Evolutionary conservation across 1,284 basidiomycete species (phyloP).

Genomic region (Sphagnurus paluster): DNA sequence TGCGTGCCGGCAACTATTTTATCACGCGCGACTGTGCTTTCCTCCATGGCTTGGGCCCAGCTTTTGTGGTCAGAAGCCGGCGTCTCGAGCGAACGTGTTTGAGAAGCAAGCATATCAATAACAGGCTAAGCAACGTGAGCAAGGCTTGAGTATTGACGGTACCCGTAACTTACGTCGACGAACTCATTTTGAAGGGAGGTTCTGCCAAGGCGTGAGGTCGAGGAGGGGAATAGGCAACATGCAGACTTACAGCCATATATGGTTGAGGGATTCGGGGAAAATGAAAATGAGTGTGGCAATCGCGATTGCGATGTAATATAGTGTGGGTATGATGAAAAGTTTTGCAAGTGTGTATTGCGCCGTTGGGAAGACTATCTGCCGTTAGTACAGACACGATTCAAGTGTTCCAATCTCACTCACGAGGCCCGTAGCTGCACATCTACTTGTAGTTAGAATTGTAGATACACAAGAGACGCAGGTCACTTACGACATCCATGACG

Average conservation of each 20-base stretch:
- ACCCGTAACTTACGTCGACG: slow-evolving; percentile 34
- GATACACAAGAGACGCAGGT: background rate
- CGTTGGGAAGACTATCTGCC: slow-evolving; percentile 59
- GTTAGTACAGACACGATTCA: background rate
- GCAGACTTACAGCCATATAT: slow-evolving; percentile 41
- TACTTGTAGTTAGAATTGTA: slow-evolving; percentile 10
- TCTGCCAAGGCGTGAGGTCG: slow-evolving; percentile 27
- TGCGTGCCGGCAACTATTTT: slow-evolving; percentile 30
- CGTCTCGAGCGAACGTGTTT: slow-evolving; percentile 30
- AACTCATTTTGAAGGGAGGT: slow-evolving; percentile 42
- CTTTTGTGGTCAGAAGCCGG: slow-evolving; percentile 32
- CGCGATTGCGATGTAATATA: slow-evolving; percentile 62
- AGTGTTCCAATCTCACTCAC: slow-evolving; percentile 29
- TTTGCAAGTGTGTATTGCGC: slow-evolving; percentile 63
- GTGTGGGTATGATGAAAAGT: slow-evolving; percentile 57
- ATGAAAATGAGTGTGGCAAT: slow-evolving; percentile 57
- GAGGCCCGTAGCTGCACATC: slow-evolving; percentile 47
- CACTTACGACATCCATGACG: slow-evolving; percentile 53
- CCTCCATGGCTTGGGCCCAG: slow-evolving; percentile 28
- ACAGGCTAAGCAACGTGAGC: slow-evolving; percentile 26
- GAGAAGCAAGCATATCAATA: slow-evolving; percentile 30
- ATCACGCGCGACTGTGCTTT: slow-evolving; percentile 27
- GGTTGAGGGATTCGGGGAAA: slow-evolving; percentile 75
- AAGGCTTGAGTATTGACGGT: background rate
- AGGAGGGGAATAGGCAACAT: background rate